Conservation (phyloP, 169 alveolate species). For the Cyclospora cayetanensis region DNA sequence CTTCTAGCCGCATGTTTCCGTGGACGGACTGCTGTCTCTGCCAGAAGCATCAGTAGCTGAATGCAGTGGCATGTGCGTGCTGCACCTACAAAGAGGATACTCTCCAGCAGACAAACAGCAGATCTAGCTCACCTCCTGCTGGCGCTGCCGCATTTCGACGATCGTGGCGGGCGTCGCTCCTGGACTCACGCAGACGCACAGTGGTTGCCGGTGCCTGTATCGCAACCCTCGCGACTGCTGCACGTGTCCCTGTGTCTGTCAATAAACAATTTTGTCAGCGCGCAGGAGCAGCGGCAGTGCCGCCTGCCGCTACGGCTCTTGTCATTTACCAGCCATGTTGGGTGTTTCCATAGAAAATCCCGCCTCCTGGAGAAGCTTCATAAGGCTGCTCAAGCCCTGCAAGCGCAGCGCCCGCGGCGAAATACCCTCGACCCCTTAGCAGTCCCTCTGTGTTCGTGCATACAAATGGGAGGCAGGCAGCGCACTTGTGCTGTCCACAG, state of each 20-base stretch:
- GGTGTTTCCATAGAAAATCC: conserved; percentile 21
- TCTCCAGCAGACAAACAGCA: not conserved
- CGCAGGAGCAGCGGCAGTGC: too few relatives aligned
- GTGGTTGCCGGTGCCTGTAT: not conserved
- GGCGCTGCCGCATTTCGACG: not conserved
- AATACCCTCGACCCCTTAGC: not conserved
- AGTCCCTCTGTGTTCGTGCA: not conserved
- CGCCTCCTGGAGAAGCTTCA: not conserved
- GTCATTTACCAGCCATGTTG: conserved; percentile 1
- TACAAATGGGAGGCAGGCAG: not conserved
- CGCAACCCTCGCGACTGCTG: not conserved
- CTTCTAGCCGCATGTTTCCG: too few relatives aligned
- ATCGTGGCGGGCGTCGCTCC: not conserved
- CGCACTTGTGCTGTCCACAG: not conserved
- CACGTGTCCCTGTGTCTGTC: not conserved
- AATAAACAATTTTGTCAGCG: too few relatives aligned
- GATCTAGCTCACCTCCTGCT: not conserved
- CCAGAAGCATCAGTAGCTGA: not conserved
- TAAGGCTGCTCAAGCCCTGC: conserved; percentile 26
- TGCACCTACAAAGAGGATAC: too few relatives aligned
- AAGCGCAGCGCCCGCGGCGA: not conserved
- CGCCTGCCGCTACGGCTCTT: not conserved
- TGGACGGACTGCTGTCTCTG: not conserved
- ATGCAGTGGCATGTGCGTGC: too few relatives aligned
- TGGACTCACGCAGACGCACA: not conserved